phyloP scores from a whole-genome alignment of 2,329 filamentous ascomycete genomes.

The Rhytidhysteron rufulum region DNA sequence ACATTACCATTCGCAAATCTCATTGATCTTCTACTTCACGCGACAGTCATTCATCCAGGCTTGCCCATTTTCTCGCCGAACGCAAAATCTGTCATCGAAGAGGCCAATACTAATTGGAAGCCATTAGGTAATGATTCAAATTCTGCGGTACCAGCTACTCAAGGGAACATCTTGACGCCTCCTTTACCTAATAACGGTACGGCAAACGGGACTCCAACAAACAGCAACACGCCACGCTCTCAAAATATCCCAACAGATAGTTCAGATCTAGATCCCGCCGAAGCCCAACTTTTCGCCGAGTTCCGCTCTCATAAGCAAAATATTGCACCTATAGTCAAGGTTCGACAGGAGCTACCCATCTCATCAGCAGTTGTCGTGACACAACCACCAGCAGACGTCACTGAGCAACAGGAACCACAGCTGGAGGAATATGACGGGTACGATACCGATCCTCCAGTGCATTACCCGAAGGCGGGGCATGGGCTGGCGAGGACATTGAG shows the following conservation, averaged over 20 bases:
- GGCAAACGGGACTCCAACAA: conserved; percentile 26
- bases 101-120: conserved; percentile 5
- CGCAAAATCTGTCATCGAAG: conserved; percentile 19
- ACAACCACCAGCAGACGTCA: conserved; percentile 15
- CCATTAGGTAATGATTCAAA: conserved; percentile 8
- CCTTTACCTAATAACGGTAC: conserved; percentile 3
- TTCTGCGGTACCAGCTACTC: neutral
- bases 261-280: conserved; percentile 25
- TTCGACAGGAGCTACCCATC: conserved; percentile 10
- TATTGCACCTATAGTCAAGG: neutral
- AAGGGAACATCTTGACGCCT: conserved; percentile 2
- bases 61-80: conserved; percentile 60
- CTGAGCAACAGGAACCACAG: conserved; percentile 8
- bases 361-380: conserved; percentile 10
- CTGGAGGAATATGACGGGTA: conserved; percentile 50
- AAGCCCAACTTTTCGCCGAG: conserved; percentile 30
- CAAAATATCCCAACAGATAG: conserved; percentile 16
- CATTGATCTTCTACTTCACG: conserved; percentile 61
- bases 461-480: conserved; percentile 61
- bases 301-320: conserved; percentile 11
- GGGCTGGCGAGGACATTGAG: conserved; percentile 54
- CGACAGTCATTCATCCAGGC: conserved; percentile 59
- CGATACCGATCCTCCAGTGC: conserved; percentile 48
- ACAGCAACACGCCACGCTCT: conserved; percentile 16
- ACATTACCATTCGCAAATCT: conserved; percentile 59